These are phyloP conservation scores for Hippophae tibetana DNA, from an alignment of 306 rosid species.

Conservation along the genomic window DNA sequence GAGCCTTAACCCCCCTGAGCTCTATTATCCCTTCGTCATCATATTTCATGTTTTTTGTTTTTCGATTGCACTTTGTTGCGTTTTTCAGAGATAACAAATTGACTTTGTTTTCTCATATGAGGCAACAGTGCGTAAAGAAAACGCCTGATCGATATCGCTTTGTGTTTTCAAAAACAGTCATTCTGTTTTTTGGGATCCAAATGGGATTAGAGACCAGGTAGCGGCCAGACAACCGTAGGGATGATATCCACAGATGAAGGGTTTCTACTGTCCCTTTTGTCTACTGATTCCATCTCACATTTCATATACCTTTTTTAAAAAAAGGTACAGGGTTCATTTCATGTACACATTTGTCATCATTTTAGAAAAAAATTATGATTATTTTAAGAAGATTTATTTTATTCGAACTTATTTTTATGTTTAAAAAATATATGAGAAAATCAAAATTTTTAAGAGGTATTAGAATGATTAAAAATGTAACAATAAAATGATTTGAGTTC, in stretches of 20 bases:
- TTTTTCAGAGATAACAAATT: constrained; percentile 15
- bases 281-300: constrained; percentile 79
- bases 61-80: constrained; percentile 29
- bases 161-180: constrained; percentile 6
- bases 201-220: constrained; percentile 26
- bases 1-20: constrained; percentile 30
- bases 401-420: too few relatives aligned
- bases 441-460: too few relatives aligned
- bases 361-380: too few relatives aligned
- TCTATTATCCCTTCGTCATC: background rate
- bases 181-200: constrained; percentile 2
- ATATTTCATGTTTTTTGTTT: background rate
- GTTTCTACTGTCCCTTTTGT: constrained; percentile 31
- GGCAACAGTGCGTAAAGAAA: constrained; percentile 39
- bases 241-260: constrained; percentile 76
- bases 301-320: background rate
- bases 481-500: too few relatives aligned
- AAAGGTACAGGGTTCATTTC: too few relatives aligned
- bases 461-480: too few relatives aligned
- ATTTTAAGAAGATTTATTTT: too few relatives aligned
- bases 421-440: too few relatives aligned
- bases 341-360: too few relatives aligned
- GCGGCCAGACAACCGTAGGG: constrained; percentile 98
- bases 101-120: constrained; percentile 26
- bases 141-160: constrained; percentile 24